Evolutionary conservation across 106 monocot genomes (phyloP), one percentile per base, ranked within the genome.

Genomic region (Cymbidium sinense): DNA sequence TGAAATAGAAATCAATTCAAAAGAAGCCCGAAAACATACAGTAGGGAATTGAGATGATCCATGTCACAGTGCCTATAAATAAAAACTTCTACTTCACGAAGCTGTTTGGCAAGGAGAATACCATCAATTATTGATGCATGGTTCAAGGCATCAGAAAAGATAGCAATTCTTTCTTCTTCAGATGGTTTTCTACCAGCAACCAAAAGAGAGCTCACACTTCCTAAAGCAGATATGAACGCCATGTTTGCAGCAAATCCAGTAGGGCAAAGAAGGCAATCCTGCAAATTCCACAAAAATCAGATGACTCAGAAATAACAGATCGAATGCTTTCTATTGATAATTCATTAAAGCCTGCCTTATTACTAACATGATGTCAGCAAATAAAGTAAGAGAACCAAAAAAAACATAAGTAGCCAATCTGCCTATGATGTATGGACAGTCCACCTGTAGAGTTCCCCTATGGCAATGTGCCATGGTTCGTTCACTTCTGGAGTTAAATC

Each of bases 121-220:
- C 96, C 93, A 79, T 96, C 96, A 81, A 96, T 93, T 43, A 96
- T 94, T 44, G 96, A 96, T 81, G 96, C 96, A 91, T 96, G 96
- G 75, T 96, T 96, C 77, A 96, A 80, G 30, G 89, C 87, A 85
- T 96, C 96, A 62, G 96, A 96, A 76, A 96, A 96, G 70, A 96
- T 79, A 17, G 94, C 96, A 78, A 96, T 79, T 74, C 73, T 94
- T 65, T 96, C 87, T 74, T 82, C 76, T 41, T 84, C 75, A 35
- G 82, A 81, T 55, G 91, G 89, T 76, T 82, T 88, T 55, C 77
- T 74, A 80, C 67, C 78, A 76, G 29, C 19, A 84, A 81, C 34
- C 77, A 85, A 77, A 39, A 96, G 83, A 74, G 89, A 93, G 72
- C 79, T 82, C 11, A 94, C 31, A 81, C 89, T 94, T 88, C 91